Evolutionary conservation across 176 grass and related monocot species (phyloP).

Genomic region (Poa pratensis): DNA sequence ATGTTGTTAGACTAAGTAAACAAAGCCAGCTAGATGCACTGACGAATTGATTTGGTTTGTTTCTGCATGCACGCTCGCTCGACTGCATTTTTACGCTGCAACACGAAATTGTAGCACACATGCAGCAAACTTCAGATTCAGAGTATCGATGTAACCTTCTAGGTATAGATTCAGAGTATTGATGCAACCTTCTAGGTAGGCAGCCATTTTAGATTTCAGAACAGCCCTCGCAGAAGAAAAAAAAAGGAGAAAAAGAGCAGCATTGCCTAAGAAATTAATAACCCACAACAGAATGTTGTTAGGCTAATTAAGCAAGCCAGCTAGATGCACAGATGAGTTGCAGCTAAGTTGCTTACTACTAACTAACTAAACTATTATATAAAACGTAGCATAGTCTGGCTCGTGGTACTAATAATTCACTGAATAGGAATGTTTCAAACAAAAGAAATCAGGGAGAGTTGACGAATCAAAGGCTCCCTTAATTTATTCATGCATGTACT

Average conservation of each 20-base stretch:
- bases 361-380: neutral
- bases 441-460: neutral
- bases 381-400: neutral
- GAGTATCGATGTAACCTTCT: too few relatives aligned
- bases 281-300: neutral
- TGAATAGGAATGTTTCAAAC: neutral
- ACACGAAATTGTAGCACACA: neutral
- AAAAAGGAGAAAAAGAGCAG: too few relatives aligned
- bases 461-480: neutral
- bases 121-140: neutral
- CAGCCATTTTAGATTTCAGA: neutral
- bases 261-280: too few relatives aligned
- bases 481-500: neutral
- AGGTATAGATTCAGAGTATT: too few relatives aligned
- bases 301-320: neutral
- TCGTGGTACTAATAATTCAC: neutral
- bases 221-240: neutral
- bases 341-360: neutral
- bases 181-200: too few relatives aligned
- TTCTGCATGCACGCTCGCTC: neutral
- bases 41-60: neutral
- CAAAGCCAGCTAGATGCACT: neutral
- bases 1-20: neutral
- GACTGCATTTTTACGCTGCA: neutral
- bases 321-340: neutral